These are phyloP conservation scores for Tirmania nivea DNA, from an alignment of 495 filamentous ascomycete genomes.

Conservation along the genomic window DNA sequence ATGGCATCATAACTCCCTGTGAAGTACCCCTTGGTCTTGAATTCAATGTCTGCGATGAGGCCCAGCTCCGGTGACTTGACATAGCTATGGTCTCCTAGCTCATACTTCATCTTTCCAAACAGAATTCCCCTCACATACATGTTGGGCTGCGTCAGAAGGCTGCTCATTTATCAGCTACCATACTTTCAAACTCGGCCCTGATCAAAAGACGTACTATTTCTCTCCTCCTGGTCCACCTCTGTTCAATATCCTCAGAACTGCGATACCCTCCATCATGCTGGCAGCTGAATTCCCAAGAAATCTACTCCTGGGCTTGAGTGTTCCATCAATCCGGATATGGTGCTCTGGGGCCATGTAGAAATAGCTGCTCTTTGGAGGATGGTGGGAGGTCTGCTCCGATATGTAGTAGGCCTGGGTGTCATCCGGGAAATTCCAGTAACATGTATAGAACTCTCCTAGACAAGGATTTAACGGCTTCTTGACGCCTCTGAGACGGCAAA, in stretches of 20 bases:
- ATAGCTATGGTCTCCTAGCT: constrained; percentile 88
- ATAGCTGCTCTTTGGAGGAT: constrained; percentile 95
- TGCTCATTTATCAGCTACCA: constrained; percentile 17
- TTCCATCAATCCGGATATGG: constrained; percentile 85
- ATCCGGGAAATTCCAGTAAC: constrained; percentile 87
- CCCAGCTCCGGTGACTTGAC: constrained; percentile 78
- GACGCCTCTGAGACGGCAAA: constrained; percentile 43
- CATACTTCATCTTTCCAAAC: constrained; percentile 99
- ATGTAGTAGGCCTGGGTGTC: constrained; percentile 80
- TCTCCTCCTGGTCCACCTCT: constrained; percentile 44
- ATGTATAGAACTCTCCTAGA: constrained; percentile 82
- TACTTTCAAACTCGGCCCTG: background rate
- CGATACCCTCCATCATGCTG: constrained; percentile 94
- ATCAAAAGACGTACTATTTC: constrained; percentile 47
- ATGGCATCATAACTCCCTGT: constrained; percentile 92
- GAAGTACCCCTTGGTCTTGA: constrained; percentile 97
- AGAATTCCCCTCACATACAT: constrained; percentile 98
- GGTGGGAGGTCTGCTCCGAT: constrained; percentile 91
- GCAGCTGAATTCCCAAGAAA: constrained; percentile 95
- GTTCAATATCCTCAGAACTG: constrained; percentile 66
- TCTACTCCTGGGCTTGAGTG: constrained; percentile 84
- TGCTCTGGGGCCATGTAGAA: constrained; percentile 97
- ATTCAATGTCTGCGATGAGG: constrained; percentile 82
- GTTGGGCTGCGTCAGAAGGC: constrained; percentile 86
- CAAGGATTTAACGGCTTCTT: constrained; percentile 98